Evolutionary conservation across 768 basidiomycete genomes (phyloP), one percentile per base, ranked within the genome.

Genomic region (Mycena latifolia): DNA sequence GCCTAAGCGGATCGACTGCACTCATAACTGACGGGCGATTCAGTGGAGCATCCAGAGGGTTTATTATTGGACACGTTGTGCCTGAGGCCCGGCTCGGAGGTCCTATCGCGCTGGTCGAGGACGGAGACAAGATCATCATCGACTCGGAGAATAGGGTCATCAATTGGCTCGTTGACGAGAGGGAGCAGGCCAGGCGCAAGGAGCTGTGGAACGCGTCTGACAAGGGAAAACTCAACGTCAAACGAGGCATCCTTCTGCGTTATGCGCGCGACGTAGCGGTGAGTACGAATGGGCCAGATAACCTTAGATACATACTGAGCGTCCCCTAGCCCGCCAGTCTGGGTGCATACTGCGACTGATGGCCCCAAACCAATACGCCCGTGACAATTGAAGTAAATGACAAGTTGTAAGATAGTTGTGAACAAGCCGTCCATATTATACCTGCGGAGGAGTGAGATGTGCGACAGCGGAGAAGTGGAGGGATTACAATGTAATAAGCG

Each of bases 11-110:
- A 51, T 89, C 88, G 33, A 93, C 92, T 3, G 92, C 92, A 1
- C 83, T 96, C 54, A 90, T 96, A 69, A 96, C 94, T 0, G 94
- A 96, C 74, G 94, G 94, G 53, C 88, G 94, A 20, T 96, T 96
- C 84, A 93, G 92, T 22, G 94, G 94, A 18, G 94, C 94, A 3
- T 92, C 79, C 69, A 76, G 79, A 47, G 84, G 83, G 14, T 86
- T 83, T 74, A 84, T 86, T 55, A 82, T 82, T 78, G 94, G 85
- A 1, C 85, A 86, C 63, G 84, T 85, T 17, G 84, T 85, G 10
- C 85, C 85, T 24, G 85, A 86, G 76, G 94, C 94, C 22, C 86
- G 86, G 33, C 79, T 92, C 28, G 94, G 94, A 58, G 94, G 94
- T 0, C 94, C 95, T 3, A 96, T 96, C 70, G 95, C 93, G 29